Percentiles rank a stretch among this genome's conserved stretches.
Conservation (phyloP, 306 rosid species). For the Hippophae rhamnoides region DNA sequence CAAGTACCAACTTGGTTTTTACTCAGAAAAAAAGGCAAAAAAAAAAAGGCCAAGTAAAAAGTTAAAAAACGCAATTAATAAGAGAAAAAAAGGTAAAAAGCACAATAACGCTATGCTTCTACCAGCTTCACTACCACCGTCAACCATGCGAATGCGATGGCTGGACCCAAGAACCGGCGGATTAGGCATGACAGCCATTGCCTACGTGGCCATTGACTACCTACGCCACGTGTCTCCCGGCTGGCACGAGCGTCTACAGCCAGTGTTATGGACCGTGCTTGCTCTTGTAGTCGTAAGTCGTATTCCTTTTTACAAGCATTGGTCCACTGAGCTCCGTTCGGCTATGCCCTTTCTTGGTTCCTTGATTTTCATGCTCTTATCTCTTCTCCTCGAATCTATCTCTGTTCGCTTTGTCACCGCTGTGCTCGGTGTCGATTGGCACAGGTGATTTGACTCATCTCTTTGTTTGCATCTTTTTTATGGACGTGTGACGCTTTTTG, state of each 20-base stretch:
- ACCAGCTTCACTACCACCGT: slow-evolving; percentile 2
- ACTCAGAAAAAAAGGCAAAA: no score
- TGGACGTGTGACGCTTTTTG: background rate
- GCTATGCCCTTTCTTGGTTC: slow-evolving; percentile 60
- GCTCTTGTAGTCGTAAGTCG: slow-evolving; percentile 57
- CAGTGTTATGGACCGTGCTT: slow-evolving; percentile 53
- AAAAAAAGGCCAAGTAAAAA: no score
- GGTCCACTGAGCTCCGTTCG: slow-evolving; percentile 76
- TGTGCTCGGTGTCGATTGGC: slow-evolving; percentile 95
- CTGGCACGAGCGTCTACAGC: slow-evolving; percentile 77
- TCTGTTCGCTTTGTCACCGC: slow-evolving; percentile 91
- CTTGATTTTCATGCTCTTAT: slow-evolving; percentile 70
- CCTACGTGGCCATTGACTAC: slow-evolving; percentile 75
- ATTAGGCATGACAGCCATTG: slow-evolving; percentile 68
- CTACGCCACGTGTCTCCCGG: slow-evolving; percentile 64
- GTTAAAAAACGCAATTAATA: no score
- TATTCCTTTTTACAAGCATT: slow-evolving; percentile 64
- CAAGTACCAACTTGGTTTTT: no score
- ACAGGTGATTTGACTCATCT: slow-evolving; percentile 32
- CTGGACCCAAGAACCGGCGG: slow-evolving; percentile 43
- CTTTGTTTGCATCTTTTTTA: no score
- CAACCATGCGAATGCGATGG: slow-evolving; percentile 36
- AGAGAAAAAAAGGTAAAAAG: no score
- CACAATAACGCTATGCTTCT: background rate
- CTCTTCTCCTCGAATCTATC: slow-evolving; percentile 62